Evolutionary conservation across 768 basidiomycete species (phyloP), one percentile per base, ranked within the genome.

Genomic region (Kwoniella sp.): DNA sequence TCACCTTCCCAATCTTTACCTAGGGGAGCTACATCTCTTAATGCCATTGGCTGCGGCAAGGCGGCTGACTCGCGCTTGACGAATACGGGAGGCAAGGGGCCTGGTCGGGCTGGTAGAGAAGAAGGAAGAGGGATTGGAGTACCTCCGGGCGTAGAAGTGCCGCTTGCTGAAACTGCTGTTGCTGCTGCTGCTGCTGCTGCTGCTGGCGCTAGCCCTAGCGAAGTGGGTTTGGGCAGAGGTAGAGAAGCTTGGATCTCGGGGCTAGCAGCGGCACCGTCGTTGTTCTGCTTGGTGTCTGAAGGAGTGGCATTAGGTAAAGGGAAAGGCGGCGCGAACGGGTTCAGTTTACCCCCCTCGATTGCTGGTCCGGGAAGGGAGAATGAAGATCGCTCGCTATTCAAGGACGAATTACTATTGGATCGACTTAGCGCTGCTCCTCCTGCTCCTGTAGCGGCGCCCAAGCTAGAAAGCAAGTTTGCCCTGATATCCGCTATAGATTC

Each of bases 1-100:
- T 73, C 74, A 6, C 66, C 68, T 27, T 58, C 54, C 76, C 76
- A 77, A 4, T 61, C 69, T 2, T 44, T 10, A 3, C 76, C 69
- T 48, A 77, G 55, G 1, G 76, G 76, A 22, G 64, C 57, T 12
- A 77, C 61, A 25, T 68, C 62, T 2, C 61, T 67, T 2, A 74
- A 54, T 0, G 76, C 40, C 76, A 77, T 77, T 1, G 73, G 64
- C 51, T 72, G 71, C 13, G 76, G 72, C 15, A 77, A 55, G 3
- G 69, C 67, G 0, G 73, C 71, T 1, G 71, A 65, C 49, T 77
- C 76, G 22, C 67, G 60, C 40, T 69, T 67, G 52, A 74, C 60
- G 46, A 72, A 74, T 0, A 77, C 68, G 4, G 76, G 76, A 7
- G 76, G 59, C 9, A 72, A 51, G 1, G 60, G 58, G 9, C 65